A percentile compares a stretch with the other conserved stretches of the same genome.
Conservation (phyloP, 164 flowering plant species). For the Chimonanthus salicifolius region DNA sequence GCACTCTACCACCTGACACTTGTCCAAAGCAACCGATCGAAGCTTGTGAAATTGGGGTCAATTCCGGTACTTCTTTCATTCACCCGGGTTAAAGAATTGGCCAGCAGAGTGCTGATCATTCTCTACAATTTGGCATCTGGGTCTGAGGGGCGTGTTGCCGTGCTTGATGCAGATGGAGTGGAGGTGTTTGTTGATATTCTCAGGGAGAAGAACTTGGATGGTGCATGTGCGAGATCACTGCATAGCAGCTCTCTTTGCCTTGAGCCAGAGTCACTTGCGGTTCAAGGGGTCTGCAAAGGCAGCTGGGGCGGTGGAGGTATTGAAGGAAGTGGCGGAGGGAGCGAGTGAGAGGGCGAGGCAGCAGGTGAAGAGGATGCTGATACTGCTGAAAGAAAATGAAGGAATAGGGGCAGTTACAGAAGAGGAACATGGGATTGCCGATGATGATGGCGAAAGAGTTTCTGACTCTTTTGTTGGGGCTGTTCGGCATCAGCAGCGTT, state of each 20-base stretch:
- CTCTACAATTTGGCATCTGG: constrained; percentile 70
- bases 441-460: constrained; percentile 35
- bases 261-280: constrained; percentile 77
- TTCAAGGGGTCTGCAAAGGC: constrained; percentile 76
- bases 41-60: constrained; percentile 66
- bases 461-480: constrained; percentile 34
- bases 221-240: constrained; percentile 63
- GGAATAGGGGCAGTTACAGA: constrained; percentile 11
- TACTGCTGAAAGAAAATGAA: constrained; percentile 42
- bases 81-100: constrained; percentile 30
- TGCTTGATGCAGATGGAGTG: constrained; percentile 82
- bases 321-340: constrained; percentile 53
- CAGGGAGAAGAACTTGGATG: constrained; percentile 27
- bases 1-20: constrained; percentile 76
- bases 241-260: constrained; percentile 59
- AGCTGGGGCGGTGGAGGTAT: constrained; percentile 67
- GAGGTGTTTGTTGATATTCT: constrained; percentile 50
- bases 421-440: constrained; percentile 30
- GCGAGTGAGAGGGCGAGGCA: constrained; percentile 62
- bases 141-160: constrained; percentile 65
- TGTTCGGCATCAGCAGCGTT: constrained; percentile 30
- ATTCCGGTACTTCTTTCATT: constrained; percentile 45
- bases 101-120: constrained; percentile 48
- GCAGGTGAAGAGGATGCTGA: constrained; percentile 64
- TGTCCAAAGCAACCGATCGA: constrained; percentile 64